phyloP scores from a whole-genome alignment of 2,329 filamentous ascomycete genomes.

The Trichoderma pleuroti region DNA sequence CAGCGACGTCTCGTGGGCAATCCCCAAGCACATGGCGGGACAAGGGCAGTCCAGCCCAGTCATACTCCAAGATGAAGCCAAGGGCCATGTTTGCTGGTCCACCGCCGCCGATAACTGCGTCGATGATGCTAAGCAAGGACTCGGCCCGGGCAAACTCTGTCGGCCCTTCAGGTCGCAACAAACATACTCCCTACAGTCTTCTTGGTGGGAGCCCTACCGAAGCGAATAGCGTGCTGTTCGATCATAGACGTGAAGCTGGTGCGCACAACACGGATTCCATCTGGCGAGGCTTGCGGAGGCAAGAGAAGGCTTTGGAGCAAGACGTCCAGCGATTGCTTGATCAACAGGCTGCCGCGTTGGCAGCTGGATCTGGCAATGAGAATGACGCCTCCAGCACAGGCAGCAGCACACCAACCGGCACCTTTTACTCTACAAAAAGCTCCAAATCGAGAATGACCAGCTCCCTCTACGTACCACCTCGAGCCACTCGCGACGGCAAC shows the following conservation, averaged over 20 bases:
- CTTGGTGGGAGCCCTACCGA: slow-evolving; percentile 11
- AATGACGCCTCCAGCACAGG: slow-evolving; percentile 38
- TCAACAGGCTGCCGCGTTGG: slow-evolving; percentile 45
- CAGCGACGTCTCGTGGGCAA: slow-evolving; percentile 9
- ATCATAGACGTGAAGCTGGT: slow-evolving; percentile 30
- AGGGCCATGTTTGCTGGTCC: slow-evolving; percentile 46
- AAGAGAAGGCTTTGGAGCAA: slow-evolving; percentile 44
- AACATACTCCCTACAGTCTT: slow-evolving; percentile 3
- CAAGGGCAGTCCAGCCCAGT: slow-evolving; percentile 30
- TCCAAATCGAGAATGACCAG: slow-evolving; percentile 40
- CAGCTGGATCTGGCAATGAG: slow-evolving; percentile 35
- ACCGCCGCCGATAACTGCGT: slow-evolving; percentile 49
- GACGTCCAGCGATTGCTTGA: slow-evolving; percentile 50
- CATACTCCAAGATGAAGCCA: slow-evolving; percentile 32
- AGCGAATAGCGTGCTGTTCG: slow-evolving; percentile 38
- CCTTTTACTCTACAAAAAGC: slow-evolving; percentile 39
- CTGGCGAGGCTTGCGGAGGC: slow-evolving; percentile 46
- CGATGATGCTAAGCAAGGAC: slow-evolving; percentile 33
- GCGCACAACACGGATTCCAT: slow-evolving; percentile 39
- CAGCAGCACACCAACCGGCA: slow-evolving; percentile 40
- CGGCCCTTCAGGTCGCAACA: slow-evolving; percentile 2
- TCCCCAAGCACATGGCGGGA: slow-evolving; percentile 23
- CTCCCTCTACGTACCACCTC: slow-evolving; percentile 41
- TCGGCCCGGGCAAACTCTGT: not conserved
- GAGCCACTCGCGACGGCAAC: slow-evolving; percentile 41